Conservation (phyloP, 169 alveolate genomes). For the Perkinsus marinus region DNA sequence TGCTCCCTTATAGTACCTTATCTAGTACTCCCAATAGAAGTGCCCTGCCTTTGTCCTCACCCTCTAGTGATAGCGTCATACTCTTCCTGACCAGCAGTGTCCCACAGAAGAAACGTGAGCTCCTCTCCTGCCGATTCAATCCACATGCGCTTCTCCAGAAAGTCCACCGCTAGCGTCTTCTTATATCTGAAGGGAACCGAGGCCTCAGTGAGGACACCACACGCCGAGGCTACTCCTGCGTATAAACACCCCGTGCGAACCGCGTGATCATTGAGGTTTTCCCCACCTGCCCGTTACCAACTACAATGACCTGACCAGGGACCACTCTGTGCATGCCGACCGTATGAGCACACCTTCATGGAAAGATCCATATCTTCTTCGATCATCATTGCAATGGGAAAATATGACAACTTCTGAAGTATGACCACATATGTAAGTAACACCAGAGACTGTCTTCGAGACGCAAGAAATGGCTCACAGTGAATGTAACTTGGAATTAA, state of each 20-base stretch:
- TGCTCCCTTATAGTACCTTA: constrained; percentile 27
- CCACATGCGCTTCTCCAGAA: constrained; percentile 1
- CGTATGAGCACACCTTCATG: constrained; percentile 1
- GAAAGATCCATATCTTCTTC: constrained; percentile 25
- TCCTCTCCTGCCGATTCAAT: background rate
- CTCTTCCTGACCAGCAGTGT: constrained; percentile 65
- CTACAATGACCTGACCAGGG: constrained; percentile 9
- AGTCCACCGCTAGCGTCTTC: constrained; percentile 8
- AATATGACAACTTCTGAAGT: background rate
- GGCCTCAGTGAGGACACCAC: too few relatives aligned
- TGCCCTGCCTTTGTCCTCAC: background rate
- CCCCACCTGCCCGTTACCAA: constrained; percentile 35
- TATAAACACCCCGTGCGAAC: constrained; percentile 21
- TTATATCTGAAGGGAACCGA: background rate
- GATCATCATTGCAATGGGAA: background rate
- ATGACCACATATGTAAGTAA: too few relatives aligned
- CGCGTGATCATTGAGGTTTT: constrained; percentile 32
- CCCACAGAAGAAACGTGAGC: constrained; percentile 54
- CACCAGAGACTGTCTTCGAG: too few relatives aligned
- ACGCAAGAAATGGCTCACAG: too few relatives aligned
- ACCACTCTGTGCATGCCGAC: background rate
- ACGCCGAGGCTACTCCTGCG: constrained; percentile 14
- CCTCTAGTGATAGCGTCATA: constrained; percentile 57
- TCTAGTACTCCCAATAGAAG: background rate
- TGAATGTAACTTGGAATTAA: too few relatives aligned